Base-by-base conservation (phyloP, 768 basidiomycete species). In the Neoboletus magnificus region DNA sequence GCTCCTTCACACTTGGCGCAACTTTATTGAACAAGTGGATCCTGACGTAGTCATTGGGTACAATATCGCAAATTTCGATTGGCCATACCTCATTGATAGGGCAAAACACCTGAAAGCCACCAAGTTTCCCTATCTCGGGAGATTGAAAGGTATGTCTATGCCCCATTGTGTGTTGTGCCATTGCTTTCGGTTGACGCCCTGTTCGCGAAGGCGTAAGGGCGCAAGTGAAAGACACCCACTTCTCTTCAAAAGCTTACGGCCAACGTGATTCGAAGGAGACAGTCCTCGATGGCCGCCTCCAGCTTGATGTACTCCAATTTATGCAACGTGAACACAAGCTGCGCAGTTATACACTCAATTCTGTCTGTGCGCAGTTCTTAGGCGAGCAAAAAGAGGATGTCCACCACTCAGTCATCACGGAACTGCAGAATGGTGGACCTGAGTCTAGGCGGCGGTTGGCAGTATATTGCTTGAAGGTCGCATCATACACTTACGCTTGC, bases 301-400 rank as follows among this genome's bases (percentile, higher is more conserved):
- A 98, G 71, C 84, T 99, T 48, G 97, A 99, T 77, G 75, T 99
- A 16, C 81, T 99, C 35, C 94, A 98, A 63, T 94, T 92, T 69
- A 98, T 99, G 94, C 96, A 98, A 66, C 84, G 97, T 60, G 97
- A 99, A 71, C 90, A 98, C 76, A 99, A 98, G 67, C 76, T 99
- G 6, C 87, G 97, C 10, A 94, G 91, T 64, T 99, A 99, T 70
- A 93, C 96, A 4, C 86, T 99, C 62, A 99, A 99, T 71, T 89
- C 97, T 5, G 97, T 99, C 52, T 99, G 97, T 66, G 89, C 97
- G 2, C 91, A 96, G 63, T 99, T 99, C 71, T 78, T 99, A 4
- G 95, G 94, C 29, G 97, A 99, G 71, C 97, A 99, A 71, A 99
- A 99, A 70, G 97, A 99, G 70, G 97, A 99, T 60, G 97, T 99